Base-by-base conservation (phyloP, 148 eudicot genomes). In the Rhododendron vialii region DNA sequence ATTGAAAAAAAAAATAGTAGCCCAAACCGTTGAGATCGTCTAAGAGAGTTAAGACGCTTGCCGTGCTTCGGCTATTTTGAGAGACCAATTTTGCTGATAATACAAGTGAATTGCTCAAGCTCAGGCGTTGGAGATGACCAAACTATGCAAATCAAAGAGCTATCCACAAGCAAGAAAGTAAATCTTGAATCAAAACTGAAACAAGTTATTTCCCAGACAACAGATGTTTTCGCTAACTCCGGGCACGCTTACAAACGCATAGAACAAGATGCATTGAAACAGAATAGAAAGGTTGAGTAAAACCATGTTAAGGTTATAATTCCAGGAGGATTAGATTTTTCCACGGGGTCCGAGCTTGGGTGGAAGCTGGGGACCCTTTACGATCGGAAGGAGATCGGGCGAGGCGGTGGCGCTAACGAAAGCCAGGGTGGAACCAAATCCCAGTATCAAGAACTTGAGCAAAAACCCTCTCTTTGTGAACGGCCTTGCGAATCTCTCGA, bases 391-490 rank as follows among this genome's bases (percentile, higher is more conserved):
- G 89, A 94, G 90, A 81, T 98, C 98, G 0, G 92, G 92, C 18
- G 99, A 89, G 28, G 98, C 95, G 35, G 93, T 94, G 86, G 98
- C 91, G 78, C 98, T 95, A 82, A 94, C 87, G 55, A 94, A 94
- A 53, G 98, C 94, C 35, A 95, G 92, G 86, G 93, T 87, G 53
- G 95, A 90, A 77, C 99, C 98, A 43, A 98, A 98, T 86, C 98
- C 99, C 88, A 98, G 79, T 61, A 95, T 92, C 93, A 96, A 92
- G 87, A 98, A 95, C 59, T 95, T 98, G 89, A 98, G 96, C 93
- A 98, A 88, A 80, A 98, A 89, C 41, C 96, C 99, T 93, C 97
- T 98, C 96, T 98, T 98, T 59, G 99, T 94, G 93, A 98, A 98
- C 48, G 98, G 99, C 74, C 96, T 98, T 38, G 98, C 98, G 89